phyloP scores from a whole-genome alignment of 352 stramenopile genomes.

The Globisporangium paroecandrum region DNA sequence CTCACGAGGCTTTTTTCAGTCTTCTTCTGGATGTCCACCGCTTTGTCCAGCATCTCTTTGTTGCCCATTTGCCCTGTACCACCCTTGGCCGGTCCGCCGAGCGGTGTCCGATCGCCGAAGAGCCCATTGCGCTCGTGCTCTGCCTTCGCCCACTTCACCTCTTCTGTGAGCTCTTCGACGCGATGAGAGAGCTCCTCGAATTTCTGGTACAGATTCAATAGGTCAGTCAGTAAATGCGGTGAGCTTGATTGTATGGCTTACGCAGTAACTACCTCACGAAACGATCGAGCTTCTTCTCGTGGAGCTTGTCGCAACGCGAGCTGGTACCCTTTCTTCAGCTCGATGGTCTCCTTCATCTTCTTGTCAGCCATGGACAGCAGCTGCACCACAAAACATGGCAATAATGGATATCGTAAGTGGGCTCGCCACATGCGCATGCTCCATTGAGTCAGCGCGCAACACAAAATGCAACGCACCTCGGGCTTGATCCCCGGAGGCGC shows the following conservation, averaged over 20 bases:
- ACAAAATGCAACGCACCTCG: slow-evolving; percentile 35
- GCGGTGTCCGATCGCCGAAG: slow-evolving; percentile 56
- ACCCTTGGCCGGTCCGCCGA: slow-evolving; percentile 24
- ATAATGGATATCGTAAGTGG: not conserved
- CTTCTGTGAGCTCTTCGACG: slow-evolving; percentile 74
- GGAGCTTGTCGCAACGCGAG: slow-evolving; percentile 73
- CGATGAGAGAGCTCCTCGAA: slow-evolving; percentile 78
- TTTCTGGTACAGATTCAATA: slow-evolving; percentile 41
- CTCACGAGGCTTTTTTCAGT: slow-evolving; percentile 82
- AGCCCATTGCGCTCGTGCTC: slow-evolving; percentile 75
- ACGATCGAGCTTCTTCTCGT: slow-evolving; percentile 59
- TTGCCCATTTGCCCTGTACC: slow-evolving; percentile 42
- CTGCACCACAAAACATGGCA: slow-evolving; percentile 21
- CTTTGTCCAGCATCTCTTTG: slow-evolving; percentile 71
- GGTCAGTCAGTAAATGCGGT: not conserved
- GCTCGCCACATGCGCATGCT: not conserved
- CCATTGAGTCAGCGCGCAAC: not conserved
- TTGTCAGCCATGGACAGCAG: slow-evolving; percentile 74
- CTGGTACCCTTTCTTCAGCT: slow-evolving; percentile 86
- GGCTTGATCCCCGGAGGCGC: slow-evolving; percentile 62
- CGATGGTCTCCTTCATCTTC: slow-evolving; percentile 79
- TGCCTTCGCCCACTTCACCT: slow-evolving; percentile 78
- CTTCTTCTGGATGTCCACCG: slow-evolving; percentile 79
- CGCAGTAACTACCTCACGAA: slow-evolving; percentile 48
- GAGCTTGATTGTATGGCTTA: not conserved